Evolutionary conservation across 805 yeast genomes (phyloP).

Genomic region (Metschnikowia sp.): DNA sequence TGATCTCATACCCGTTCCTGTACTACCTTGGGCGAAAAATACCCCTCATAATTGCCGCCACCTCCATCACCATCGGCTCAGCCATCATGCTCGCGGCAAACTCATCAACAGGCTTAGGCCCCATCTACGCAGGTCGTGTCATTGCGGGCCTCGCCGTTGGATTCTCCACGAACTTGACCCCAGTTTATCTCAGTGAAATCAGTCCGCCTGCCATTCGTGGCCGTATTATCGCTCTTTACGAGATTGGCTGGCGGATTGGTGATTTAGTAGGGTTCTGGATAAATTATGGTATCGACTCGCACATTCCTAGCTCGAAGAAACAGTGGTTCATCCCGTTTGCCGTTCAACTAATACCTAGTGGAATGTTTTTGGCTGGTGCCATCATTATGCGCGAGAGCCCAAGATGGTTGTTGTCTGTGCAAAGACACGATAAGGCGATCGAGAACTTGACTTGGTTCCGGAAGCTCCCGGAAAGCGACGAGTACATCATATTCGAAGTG

Average conservation of each 20-base stretch:
- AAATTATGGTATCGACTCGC: slow-evolving; percentile 30
- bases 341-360: slow-evolving; percentile 36
- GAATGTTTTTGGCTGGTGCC: slow-evolving; percentile 31
- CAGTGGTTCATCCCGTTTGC: slow-evolving; percentile 43
- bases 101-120: slow-evolving; percentile 27
- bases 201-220: slow-evolving; percentile 38
- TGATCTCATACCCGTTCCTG: slow-evolving; percentile 35
- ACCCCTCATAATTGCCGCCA: slow-evolving; percentile 31
- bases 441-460: slow-evolving; percentile 35
- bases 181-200: slow-evolving; percentile 34
- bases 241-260: slow-evolving; percentile 39
- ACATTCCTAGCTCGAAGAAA: slow-evolving; percentile 22
- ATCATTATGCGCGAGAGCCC: slow-evolving; percentile 35
- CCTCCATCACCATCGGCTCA: slow-evolving; percentile 32
- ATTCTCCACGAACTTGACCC: slow-evolving; percentile 34
- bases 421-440: slow-evolving; percentile 30
- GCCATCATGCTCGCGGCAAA: slow-evolving; percentile 36
- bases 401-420: slow-evolving; percentile 34
- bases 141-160: slow-evolving; percentile 37
- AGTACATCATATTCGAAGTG: slow-evolving; percentile 34
- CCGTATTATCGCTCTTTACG: slow-evolving; percentile 29
- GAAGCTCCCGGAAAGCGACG: slow-evolving; percentile 31
- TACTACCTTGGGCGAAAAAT: slow-evolving; percentile 32
- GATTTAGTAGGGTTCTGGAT: slow-evolving; percentile 41
- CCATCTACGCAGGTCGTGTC: slow-evolving; percentile 37